Conservation (phyloP, 1,139 yeast species). For the Debaryomyces udenii region DNA sequence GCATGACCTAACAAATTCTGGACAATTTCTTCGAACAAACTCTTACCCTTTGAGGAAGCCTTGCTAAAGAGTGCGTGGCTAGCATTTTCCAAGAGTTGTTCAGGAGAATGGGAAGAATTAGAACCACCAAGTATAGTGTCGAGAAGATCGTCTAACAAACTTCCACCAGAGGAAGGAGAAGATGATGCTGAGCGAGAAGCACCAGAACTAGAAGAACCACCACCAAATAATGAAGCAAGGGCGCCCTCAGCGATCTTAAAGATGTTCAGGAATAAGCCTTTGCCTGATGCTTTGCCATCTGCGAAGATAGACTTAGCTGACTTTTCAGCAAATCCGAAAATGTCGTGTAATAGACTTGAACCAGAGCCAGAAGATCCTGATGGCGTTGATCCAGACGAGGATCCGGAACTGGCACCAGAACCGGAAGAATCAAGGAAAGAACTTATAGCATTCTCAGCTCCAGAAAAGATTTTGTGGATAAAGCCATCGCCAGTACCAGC, state of each 20-base stretch:
- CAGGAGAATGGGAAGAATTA: slow-evolving; percentile 16
- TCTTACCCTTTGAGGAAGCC: slow-evolving; percentile 17
- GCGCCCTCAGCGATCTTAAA: slow-evolving; percentile 12
- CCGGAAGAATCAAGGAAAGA: slow-evolving; percentile 18
- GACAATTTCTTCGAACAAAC: slow-evolving; percentile 12
- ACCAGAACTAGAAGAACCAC: slow-evolving; percentile 7
- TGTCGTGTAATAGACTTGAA: slow-evolving; percentile 18
- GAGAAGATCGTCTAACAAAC: slow-evolving; percentile 26
- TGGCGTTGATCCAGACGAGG: slow-evolving; percentile 10
- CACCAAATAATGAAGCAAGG: slow-evolving; percentile 13
- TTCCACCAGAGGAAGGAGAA: slow-evolving; percentile 17
- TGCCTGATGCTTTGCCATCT: slow-evolving; percentile 10
- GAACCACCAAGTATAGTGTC: slow-evolving; percentile 21
- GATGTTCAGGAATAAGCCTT: slow-evolving; percentile 15
- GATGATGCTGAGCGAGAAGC: slow-evolving; percentile 14
- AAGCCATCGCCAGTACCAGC: slow-evolving; percentile 7
- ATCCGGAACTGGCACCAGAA: slow-evolving; percentile 6
- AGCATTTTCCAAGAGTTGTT: slow-evolving; percentile 8
- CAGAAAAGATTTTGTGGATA: slow-evolving; percentile 10
- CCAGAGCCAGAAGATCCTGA: slow-evolving; percentile 15
- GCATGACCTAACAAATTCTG: slow-evolving; percentile 16
- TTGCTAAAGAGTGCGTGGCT: slow-evolving; percentile 3
- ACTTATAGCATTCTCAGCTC: slow-evolving; percentile 9
- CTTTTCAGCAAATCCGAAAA: slow-evolving; percentile 20
- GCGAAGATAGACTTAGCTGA: slow-evolving; percentile 20